Percentiles rank a stretch among this genome's conserved stretches.
Conservation (phyloP, 2,329 filamentous ascomycete species). For the Penicillium brevicompactum region DNA sequence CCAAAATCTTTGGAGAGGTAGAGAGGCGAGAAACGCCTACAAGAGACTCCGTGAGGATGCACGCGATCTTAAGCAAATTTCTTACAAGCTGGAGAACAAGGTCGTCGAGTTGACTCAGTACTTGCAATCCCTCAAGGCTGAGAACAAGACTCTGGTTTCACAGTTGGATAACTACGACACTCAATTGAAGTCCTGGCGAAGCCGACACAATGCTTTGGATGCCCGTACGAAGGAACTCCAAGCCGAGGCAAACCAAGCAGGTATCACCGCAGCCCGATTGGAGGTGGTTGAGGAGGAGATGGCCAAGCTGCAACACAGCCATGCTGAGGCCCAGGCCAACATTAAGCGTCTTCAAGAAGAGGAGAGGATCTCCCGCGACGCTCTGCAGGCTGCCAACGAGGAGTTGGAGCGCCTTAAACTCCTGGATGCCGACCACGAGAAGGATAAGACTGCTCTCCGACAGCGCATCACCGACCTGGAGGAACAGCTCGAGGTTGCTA, state of each 20-base stretch:
- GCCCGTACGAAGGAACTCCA: constrained; percentile 90
- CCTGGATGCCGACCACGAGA: constrained; percentile 74
- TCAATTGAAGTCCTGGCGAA: constrained; percentile 96
- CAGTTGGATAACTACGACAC: constrained; percentile 96
- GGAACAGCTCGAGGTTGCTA: constrained; percentile 87
- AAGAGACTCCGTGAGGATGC: constrained; percentile 93
- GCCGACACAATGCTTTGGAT: constrained; percentile 85
- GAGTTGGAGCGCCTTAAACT: constrained; percentile 80
- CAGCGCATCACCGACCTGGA: constrained; percentile 89
- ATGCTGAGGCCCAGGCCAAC: constrained; percentile 86
- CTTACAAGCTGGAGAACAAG: constrained; percentile 99
- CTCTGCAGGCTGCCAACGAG: constrained; percentile 73
- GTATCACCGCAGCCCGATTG: constrained; percentile 88
- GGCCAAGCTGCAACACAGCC: constrained; percentile 83
- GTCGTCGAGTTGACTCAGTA: constrained; percentile 97
- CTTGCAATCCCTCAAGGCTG: constrained; percentile 85
- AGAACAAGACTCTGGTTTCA: constrained; percentile 85
- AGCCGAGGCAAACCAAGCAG: constrained; percentile 94
- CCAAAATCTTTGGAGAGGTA: constrained; percentile 92
- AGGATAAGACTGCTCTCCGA: constrained; percentile 80
- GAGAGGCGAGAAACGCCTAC: constrained; percentile 76
- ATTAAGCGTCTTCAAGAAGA: constrained; percentile 95
- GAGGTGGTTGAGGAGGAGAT: constrained; percentile 94
- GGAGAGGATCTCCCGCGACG: constrained; percentile 81
- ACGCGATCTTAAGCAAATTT: constrained; percentile 97